These are phyloP conservation scores for Balansia obtecta DNA, from an alignment of 2,329 filamentous ascomycete genomes.

Conservation along the genomic window DNA sequence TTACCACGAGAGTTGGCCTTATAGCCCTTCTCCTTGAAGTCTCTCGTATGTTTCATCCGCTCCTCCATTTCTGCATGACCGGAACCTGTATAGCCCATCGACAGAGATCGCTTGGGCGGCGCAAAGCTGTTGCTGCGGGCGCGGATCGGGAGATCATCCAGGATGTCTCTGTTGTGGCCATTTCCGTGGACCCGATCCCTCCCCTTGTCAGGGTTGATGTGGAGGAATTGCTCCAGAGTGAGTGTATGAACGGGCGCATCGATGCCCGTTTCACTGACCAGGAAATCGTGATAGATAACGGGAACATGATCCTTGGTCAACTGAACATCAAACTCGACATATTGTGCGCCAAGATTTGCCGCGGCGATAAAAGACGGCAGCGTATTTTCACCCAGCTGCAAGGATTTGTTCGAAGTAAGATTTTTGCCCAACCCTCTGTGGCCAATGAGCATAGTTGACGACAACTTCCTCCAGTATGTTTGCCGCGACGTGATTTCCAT, in stretches of 20 bases:
- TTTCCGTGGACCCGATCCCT: conserved; percentile 4
- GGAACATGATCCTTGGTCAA: conserved; percentile 97
- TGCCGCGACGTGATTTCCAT: conserved; percentile 84
- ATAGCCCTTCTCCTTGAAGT: conserved; percentile 89
- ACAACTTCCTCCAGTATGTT: conserved; percentile 92
- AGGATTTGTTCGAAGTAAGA: conserved; percentile 63
- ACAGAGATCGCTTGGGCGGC: conserved; percentile 37
- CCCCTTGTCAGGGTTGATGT: conserved; percentile 55
- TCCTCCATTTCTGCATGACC: conserved; percentile 44
- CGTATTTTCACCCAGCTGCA: conserved; percentile 95
- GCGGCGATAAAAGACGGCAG: conserved; percentile 92
- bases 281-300: conserved; percentile 96
- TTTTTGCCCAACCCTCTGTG: conserved; percentile 83
- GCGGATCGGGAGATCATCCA: conserved; percentile 3
- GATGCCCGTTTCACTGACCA: conserved; percentile 94
- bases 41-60: conserved; percentile 92
- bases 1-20: conserved; percentile 91
- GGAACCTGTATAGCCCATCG: conserved; percentile 37
- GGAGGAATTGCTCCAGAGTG: conserved; percentile 89
- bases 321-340: conserved; percentile 77
- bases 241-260: conserved; percentile 93
- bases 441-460: conserved; percentile 71
- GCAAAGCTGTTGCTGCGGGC: conserved; percentile 26
- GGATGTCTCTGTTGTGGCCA: neutral
- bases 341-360: conserved; percentile 75